phyloP scores from a whole-genome alignment of 2,329 filamentous ascomycete species.

The Ophiostoma piceae region DNA sequence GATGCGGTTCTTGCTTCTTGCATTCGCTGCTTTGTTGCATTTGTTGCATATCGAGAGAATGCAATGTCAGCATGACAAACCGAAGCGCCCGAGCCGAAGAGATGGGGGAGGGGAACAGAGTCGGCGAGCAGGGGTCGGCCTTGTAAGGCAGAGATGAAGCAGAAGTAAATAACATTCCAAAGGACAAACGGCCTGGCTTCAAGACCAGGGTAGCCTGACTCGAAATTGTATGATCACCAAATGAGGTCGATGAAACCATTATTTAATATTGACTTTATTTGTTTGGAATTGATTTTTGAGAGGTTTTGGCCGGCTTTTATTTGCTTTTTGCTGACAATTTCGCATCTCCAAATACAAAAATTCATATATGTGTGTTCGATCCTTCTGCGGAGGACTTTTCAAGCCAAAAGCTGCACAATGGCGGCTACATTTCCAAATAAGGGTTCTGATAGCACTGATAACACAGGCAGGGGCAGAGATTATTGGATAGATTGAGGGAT shows the following conservation, averaged over 20 bases:
- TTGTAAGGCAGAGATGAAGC: neutral
- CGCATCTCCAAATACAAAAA: neutral
- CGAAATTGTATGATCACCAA: neutral
- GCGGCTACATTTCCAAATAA: neutral
- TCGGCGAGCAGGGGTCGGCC: neutral
- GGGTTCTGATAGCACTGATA: neutral
- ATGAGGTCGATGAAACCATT: neutral
- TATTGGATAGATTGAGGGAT: neutral
- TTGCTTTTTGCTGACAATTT: neutral
- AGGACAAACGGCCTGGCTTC: neutral
- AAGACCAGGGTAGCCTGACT: neutral
- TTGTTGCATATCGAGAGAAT: neutral
- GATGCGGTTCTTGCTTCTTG: too few relatives aligned
- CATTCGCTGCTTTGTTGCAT: neutral
- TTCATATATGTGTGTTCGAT: too few relatives aligned
- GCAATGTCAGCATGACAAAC: conserved; percentile 5
- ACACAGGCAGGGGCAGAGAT: neutral
- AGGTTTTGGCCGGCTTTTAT: neutral
- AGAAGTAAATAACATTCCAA: neutral
- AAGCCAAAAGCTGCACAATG: neutral
- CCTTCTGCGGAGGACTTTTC: neutral
- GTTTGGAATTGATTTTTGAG: too few relatives aligned
- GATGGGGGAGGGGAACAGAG: neutral
- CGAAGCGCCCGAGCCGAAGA: neutral
- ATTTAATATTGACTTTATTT: neutral